Conservation (phyloP, 1,284 basidiomycete genomes). For the Ganoderma boninense region DNA sequence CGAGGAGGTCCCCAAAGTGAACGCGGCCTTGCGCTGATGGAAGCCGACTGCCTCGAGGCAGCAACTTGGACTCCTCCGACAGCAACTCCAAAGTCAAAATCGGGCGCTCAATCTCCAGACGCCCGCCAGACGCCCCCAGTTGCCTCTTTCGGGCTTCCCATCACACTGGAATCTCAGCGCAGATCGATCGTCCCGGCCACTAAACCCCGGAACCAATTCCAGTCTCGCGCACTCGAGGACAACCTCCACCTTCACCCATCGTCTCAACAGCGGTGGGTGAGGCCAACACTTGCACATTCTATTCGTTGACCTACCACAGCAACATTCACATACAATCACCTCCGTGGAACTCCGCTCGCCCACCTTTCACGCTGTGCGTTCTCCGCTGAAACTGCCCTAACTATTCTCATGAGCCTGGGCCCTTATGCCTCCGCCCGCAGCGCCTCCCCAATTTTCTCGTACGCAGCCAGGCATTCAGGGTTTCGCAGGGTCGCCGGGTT, state of each 20-base stretch:
- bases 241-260: neutral
- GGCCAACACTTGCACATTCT: neutral
- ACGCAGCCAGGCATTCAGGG: constrained; percentile 76
- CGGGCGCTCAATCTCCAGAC: constrained; percentile 8
- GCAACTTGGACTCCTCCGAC: neutral
- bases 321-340: constrained; percentile 3
- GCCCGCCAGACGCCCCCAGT: constrained; percentile 15
- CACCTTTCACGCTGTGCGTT: neutral
- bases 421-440: constrained; percentile 33
- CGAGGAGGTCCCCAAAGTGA: constrained; percentile 30
- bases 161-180: constrained; percentile 21
- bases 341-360: constrained; percentile 13
- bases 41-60: constrained; percentile 29
- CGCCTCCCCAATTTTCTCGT: constrained; percentile 61
- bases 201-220: constrained; percentile 17
- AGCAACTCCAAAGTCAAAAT: constrained; percentile 20
- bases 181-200: constrained; percentile 30
- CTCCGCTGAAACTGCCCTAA: neutral
- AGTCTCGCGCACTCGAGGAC: neutral
- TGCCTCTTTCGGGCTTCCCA: constrained; percentile 15
- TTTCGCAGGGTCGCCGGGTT: constrained; percentile 84
- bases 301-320: neutral
- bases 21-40: constrained; percentile 19
- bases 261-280: neutral
- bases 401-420: constrained; percentile 5